Base-by-base conservation (phyloP, 768 basidiomycete genomes). In the Cystobasidium ongulense region DNA sequence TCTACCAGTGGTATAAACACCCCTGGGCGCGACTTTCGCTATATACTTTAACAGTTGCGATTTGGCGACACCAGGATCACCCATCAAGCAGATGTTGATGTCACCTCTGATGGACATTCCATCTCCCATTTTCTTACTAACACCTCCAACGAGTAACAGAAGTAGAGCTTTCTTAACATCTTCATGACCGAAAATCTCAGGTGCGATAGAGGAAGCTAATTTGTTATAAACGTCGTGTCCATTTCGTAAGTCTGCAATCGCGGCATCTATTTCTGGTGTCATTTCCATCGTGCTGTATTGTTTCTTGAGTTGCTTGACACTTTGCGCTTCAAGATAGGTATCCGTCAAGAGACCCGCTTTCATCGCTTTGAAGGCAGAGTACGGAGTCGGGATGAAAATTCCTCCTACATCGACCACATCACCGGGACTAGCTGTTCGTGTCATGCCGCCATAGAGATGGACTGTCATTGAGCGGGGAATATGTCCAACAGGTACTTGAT, bases 71-170 rank as follows among this genome's bases (percentile, higher is more conserved):
- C 96, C 96, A 65, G 96, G 96, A 81, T 99, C 96, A 77, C 96
- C 96, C 96, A 99, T 99, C 52, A 99, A 82, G 82, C 96, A 99
- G 21, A 99, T 84, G 78, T 99, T 99, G 82, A 99, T 84, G 81
- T 98, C 96, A 33, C 96, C 96, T 80, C 96, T 87, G 80, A 99
- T 98, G 82, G 91, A 97, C 92, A 99, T 92, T 17, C 96, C 96
- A 79, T 99, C 96, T 5, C 91, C 90, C 81, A 93, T 92, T 41
- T 86, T 84, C 83, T 99, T 99, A 54, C 92, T 96, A 0, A 94
- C 93, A 43, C 96, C 96, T 13, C 96, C 96, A 33, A 99, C 92
- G 17, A 99, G 86, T 1, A 99, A 84, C 4, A 99, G 82, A 13
- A 99, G 82, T 35, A 99, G 83, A 0, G 95, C 95, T 80, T 98